A percentile compares a stretch with the other conserved stretches of the same genome.
Evolutionary conservation across 2,329 filamentous ascomycete genomes (phyloP).

Genomic region (Coniochaeta prunicola): DNA sequence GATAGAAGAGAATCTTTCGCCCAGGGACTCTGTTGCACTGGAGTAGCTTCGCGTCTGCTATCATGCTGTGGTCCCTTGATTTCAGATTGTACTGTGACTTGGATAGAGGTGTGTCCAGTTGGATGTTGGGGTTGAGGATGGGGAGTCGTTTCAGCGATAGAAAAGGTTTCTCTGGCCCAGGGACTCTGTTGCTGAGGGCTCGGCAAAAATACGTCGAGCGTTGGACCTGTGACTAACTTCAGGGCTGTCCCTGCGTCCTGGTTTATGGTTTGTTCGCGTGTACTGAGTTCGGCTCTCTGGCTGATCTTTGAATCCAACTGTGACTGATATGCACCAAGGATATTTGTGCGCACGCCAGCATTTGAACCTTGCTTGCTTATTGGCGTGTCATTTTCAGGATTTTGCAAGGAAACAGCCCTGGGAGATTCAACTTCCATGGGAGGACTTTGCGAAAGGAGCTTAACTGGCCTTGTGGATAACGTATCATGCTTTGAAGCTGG

Average conservation of each 20-base stretch:
- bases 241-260: not conserved
- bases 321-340: not conserved
- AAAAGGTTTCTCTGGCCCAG: not conserved
- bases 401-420: not conserved
- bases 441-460: not conserved
- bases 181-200: not conserved
- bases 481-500: not conserved
- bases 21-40: slow-evolving; percentile 24
- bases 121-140: not conserved
- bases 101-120: not conserved
- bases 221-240: not conserved
- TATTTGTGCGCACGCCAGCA: no score
- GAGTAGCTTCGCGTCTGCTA: not conserved
- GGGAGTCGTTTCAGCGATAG: not conserved
- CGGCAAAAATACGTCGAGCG: not conserved
- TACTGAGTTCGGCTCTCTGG: not conserved
- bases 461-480: not conserved
- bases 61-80: not conserved
- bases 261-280: not conserved
- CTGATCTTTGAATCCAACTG: not conserved
- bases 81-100: not conserved
- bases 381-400: not conserved
- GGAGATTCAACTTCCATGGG: not conserved
- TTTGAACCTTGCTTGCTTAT: not conserved
- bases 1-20: slow-evolving; percentile 6